Base-by-base conservation (phyloP, 1,284 basidiomycete genomes). In the Inonotus obliquus region DNA sequence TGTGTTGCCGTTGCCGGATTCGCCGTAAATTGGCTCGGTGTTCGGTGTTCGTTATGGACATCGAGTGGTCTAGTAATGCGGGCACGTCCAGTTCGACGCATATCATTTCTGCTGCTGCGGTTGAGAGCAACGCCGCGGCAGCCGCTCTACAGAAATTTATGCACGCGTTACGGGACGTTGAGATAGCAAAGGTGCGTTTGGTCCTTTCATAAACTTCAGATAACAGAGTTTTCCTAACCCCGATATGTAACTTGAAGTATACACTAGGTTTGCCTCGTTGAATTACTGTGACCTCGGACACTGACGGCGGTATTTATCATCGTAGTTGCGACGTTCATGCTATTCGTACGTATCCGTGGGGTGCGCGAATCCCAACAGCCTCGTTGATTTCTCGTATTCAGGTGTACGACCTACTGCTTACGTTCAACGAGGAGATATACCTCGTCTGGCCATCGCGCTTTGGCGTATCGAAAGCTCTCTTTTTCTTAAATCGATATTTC, bases 361-460 rank as follows among this genome's bases (percentile, higher is more conserved):
- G 10, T 63, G 47, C n/a, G n/a, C n/a, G n/a, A n/a, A n/a, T n/a
- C n/a, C n/a, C n/a, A n/a, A n/a, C n/a, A n/a, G n/a, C 32, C n/a
- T n/a, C n/a, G n/a, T n/a, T 32, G 4, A 32, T 4, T 9, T 4
- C 32, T 9, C 9, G 9, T 9, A 32, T 54, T 29, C 39, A 59
- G 57, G 57, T 59, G 10, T 63, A 54, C 27, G 61, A 63, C 35
- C 59, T 45, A 41, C 23, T 59, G 6, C 52, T 63, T 11, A 63
- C 61, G 5, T 45, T 63, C 10, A 57, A 59, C 23, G 61, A 63
- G 23, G 61, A 63, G 45, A 47, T 59, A 17, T 29, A 35, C 35
- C 61, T 63, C 19, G 53, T 63, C 11, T 63, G 61, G 61, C 61
- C 57, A 2, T 63, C 61, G 17, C 38, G 37, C 10, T 63, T 57